A percentile compares a stretch with the other conserved stretches of the same genome.
phyloP scores from a whole-genome alignment of 345 rosid species.

The Salix exigua region DNA sequence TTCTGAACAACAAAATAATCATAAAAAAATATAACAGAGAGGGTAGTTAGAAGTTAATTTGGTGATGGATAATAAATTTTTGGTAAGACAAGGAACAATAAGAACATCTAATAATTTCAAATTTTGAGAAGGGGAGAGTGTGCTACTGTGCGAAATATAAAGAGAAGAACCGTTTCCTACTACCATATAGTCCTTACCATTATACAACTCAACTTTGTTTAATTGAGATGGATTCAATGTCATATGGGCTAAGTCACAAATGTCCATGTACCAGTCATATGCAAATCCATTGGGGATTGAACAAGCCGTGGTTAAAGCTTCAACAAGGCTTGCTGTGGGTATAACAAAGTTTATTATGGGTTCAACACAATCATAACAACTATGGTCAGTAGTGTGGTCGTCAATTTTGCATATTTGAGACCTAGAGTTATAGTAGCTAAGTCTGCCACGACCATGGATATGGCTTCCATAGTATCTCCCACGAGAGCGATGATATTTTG shows the following conservation, averaged over 20 bases:
- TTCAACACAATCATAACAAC: background rate
- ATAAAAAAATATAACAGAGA: background rate
- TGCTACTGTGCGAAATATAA: constrained; percentile 4
- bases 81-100: constrained; percentile 7
- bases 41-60: background rate
- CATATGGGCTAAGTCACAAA: background rate
- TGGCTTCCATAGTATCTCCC: no score
- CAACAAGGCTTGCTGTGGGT: background rate
- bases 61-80: constrained; percentile 11
- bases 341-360: no score
- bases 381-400: background rate
- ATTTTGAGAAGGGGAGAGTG: background rate
- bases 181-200: constrained; percentile 9
- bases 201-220: background rate
- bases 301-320: background rate
- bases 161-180: constrained; percentile 12
- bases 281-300: no score
- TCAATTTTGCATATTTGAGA: background rate
- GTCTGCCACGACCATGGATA: background rate
- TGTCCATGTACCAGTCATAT: background rate
- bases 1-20: background rate
- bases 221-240: background rate
- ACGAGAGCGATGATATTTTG: no score
- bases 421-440: background rate
- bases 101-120: constrained; percentile 2